phyloP scores from a whole-genome alignment of 2,329 filamentous ascomycete species.

The Diaporthe humulicola region DNA sequence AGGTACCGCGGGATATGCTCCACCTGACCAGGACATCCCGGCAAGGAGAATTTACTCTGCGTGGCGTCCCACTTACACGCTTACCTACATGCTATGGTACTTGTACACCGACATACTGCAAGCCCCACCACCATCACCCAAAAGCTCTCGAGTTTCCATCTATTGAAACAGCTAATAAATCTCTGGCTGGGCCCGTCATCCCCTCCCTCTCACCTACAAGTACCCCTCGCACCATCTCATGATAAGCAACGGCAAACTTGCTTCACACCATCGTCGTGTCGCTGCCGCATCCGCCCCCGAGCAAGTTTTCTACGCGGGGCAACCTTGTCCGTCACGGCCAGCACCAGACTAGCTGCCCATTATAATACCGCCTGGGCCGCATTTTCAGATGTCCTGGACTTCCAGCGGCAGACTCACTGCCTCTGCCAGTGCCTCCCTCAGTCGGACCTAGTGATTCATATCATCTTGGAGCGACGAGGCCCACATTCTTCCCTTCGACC shows the following conservation, averaged over 20 bases:
- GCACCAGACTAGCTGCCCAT: slow-evolving; percentile 26
- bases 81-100: slow-evolving; percentile 21
- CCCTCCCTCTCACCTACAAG: slow-evolving; percentile 30
- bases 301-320: slow-evolving; percentile 21
- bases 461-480: slow-evolving; percentile 15
- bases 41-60: slow-evolving; percentile 25
- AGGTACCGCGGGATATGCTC: slow-evolving; percentile 25
- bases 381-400: slow-evolving; percentile 15
- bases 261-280: slow-evolving; percentile 36
- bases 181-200: slow-evolving; percentile 30
- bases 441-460: slow-evolving; percentile 14
- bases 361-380: slow-evolving; percentile 33
- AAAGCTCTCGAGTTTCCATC: slow-evolving; percentile 35
- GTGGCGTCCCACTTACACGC: slow-evolving; percentile 31
- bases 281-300: slow-evolving; percentile 30
- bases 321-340: slow-evolving; percentile 33
- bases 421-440: background rate
- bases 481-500: background rate
- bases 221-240: slow-evolving; percentile 31
- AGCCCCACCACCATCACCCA: slow-evolving; percentile 35
- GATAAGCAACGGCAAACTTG: slow-evolving; percentile 27
- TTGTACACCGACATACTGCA: slow-evolving; percentile 29
- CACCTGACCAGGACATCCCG: slow-evolving; percentile 14
- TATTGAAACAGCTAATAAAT: slow-evolving; percentile 38
- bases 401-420: slow-evolving; percentile 25